A percentile compares a stretch with the other conserved stretches of the same genome.
Evolutionary conservation across 768 basidiomycete genomes (phyloP).

Genomic region (Lactarius sp.): DNA sequence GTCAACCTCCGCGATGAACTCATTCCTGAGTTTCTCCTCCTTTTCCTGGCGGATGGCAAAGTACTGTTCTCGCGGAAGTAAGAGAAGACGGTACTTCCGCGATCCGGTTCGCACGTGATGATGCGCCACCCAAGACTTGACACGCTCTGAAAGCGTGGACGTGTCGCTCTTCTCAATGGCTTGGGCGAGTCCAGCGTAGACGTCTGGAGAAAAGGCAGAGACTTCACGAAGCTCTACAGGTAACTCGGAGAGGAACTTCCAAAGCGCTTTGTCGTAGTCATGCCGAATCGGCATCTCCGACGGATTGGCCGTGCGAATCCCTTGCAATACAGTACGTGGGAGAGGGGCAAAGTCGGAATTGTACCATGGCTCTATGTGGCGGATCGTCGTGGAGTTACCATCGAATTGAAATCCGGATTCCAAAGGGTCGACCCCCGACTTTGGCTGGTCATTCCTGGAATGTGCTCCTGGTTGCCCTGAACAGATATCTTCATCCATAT

Average conservation of each 20-base stretch:
- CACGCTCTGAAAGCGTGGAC: conserved; percentile 36
- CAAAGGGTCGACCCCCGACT: neutral
- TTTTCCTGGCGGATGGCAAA: conserved; percentile 47
- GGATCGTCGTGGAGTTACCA: conserved; percentile 13
- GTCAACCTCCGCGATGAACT: conserved; percentile 42
- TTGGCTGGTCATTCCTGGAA: conserved; percentile 16
- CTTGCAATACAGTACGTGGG: conserved; percentile 49
- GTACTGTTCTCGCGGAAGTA: conserved; percentile 56
- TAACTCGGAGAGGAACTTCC: conserved; percentile 46
- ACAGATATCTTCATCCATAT: conserved; percentile 14
- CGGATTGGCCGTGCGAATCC: conserved; percentile 48
- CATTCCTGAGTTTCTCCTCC: conserved; percentile 46
- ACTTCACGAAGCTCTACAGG: conserved; percentile 56
- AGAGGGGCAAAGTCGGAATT: conserved; percentile 57
- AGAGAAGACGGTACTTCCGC: conserved; percentile 49
- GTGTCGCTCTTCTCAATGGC: conserved; percentile 39
- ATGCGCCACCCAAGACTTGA: conserved; percentile 49
- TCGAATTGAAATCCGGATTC: conserved; percentile 19
- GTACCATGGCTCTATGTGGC: conserved; percentile 53
- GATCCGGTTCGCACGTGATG: conserved; percentile 63
- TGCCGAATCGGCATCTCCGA: conserved; percentile 57
- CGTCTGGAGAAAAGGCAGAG: conserved; percentile 49
- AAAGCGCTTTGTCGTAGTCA: conserved; percentile 47
- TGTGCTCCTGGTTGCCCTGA: neutral
- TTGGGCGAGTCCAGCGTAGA: conserved; percentile 48